phyloP scores from a whole-genome alignment of 306 rosid species.

The Casuarina glauca region DNA sequence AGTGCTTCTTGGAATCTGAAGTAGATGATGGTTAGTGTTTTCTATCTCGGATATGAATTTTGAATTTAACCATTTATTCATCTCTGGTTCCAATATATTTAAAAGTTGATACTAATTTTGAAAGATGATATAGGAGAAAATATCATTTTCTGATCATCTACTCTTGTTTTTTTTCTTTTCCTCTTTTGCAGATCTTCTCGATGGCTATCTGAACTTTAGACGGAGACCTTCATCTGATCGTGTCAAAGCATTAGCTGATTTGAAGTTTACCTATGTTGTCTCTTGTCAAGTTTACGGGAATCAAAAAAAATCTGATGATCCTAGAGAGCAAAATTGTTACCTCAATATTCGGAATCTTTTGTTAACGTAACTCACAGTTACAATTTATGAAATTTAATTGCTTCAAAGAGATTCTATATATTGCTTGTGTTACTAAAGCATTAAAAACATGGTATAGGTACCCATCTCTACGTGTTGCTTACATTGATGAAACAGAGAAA shows the following conservation, averaged over 20 bases:
- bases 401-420: slow-evolving; percentile 5
- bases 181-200: slow-evolving; percentile 42
- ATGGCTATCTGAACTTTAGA: slow-evolving; percentile 45
- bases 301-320: slow-evolving; percentile 64
- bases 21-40: slow-evolving; percentile 57
- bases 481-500: slow-evolving; percentile 80
- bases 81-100: slow-evolving; percentile 8
- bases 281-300: slow-evolving; percentile 87
- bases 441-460: slow-evolving; percentile 47
- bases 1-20: slow-evolving; percentile 60
- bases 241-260: slow-evolving; percentile 83
- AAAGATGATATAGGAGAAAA: neutral
- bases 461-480: slow-evolving; percentile 87
- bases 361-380: slow-evolving; percentile 62
- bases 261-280: slow-evolving; percentile 96
- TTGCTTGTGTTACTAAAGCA: slow-evolving; percentile 31
- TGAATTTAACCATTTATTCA: slow-evolving; percentile 8
- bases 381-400: slow-evolving; percentile 7
- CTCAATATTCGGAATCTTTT: slow-evolving; percentile 79
- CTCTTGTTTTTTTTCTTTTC: slow-evolving; percentile 13
- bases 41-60: slow-evolving; percentile 17
- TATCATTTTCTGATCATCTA: slow-evolving; percentile 21
- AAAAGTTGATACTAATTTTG: neutral
- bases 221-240: slow-evolving; percentile 28
- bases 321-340: slow-evolving; percentile 57